These are phyloP conservation scores for Mycena rosella DNA, from an alignment of 768 basidiomycete genomes.

Conservation along the genomic window DNA sequence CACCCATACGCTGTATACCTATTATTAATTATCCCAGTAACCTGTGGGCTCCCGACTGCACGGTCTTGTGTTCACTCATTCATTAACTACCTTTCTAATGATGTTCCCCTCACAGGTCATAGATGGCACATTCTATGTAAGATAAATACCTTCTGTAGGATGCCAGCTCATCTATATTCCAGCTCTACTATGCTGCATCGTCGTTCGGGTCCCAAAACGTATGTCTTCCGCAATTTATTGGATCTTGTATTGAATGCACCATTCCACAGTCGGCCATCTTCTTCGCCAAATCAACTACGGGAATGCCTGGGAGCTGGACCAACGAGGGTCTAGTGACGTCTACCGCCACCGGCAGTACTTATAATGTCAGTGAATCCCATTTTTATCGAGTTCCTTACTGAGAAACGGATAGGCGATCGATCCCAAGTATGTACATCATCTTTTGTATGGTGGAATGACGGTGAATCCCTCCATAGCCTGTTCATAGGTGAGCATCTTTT, in stretches of 20 bases:
- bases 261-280: conserved; percentile 48
- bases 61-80: neutral
- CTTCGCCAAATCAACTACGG: conserved; percentile 47
- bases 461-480: conserved; percentile 39
- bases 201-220: conserved; percentile 50
- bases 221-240: neutral
- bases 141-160: neutral
- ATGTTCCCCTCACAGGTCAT: conserved; percentile 12
- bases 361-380: conserved; percentile 42
- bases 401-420: conserved; percentile 59
- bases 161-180: neutral
- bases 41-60: conserved; percentile 53
- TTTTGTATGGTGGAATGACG: conserved; percentile 4
- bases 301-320: conserved; percentile 45
- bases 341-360: conserved; percentile 37
- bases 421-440: conserved; percentile 55
- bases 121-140: conserved; percentile 19
- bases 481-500: conserved; percentile 44
- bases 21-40: conserved; percentile 26
- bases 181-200: conserved; percentile 53
- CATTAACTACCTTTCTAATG: neutral
- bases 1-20: neutral
- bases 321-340: conserved; percentile 47
- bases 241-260: neutral
- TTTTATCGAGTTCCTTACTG: neutral